Evolutionary conservation across 495 filamentous ascomycete species (phyloP).

Genomic region (Penicillium ochrochloron): DNA sequence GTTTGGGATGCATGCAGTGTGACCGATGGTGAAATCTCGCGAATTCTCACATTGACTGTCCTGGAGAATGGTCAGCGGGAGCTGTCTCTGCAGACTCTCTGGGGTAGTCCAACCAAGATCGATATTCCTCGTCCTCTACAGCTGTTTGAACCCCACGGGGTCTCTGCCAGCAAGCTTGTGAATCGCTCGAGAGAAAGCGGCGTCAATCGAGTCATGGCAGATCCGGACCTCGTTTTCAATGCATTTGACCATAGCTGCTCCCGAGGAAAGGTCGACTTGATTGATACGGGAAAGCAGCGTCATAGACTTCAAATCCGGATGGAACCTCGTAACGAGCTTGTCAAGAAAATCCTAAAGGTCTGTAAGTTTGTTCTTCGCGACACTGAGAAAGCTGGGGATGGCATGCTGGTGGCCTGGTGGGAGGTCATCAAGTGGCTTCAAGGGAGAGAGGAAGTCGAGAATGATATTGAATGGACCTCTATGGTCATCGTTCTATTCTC

Average conservation of each 20-base stretch:
- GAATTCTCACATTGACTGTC: slow-evolving; percentile 71
- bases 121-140: slow-evolving; percentile 53
- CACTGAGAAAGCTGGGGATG: slow-evolving; percentile 61
- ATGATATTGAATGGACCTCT: slow-evolving; percentile 78
- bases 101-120: slow-evolving; percentile 66
- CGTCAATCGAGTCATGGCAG: slow-evolving; percentile 55
- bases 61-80: slow-evolving; percentile 63
- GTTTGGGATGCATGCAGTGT: slow-evolving; percentile 78
- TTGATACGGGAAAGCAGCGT: slow-evolving; percentile 61
- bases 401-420: slow-evolving; percentile 74
- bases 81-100: slow-evolving; percentile 75
- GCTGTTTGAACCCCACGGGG: slow-evolving; percentile 48
- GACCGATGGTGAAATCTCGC: slow-evolving; percentile 67
- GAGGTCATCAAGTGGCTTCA: slow-evolving; percentile 72
- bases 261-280: slow-evolving; percentile 65
- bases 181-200: slow-evolving; percentile 53
- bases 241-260: slow-evolving; percentile 49
- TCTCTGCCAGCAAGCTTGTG: slow-evolving; percentile 39
- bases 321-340: slow-evolving; percentile 63
- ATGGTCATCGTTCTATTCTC: slow-evolving; percentile 72
- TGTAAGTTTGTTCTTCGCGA: slow-evolving; percentile 66
- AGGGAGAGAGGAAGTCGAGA: slow-evolving; percentile 49
- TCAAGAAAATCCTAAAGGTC: slow-evolving; percentile 61
- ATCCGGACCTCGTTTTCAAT: slow-evolving; percentile 48
- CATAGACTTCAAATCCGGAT: slow-evolving; percentile 71